Base-by-base conservation (phyloP, 164 flowering plant species). In the Santalum album region DNA sequence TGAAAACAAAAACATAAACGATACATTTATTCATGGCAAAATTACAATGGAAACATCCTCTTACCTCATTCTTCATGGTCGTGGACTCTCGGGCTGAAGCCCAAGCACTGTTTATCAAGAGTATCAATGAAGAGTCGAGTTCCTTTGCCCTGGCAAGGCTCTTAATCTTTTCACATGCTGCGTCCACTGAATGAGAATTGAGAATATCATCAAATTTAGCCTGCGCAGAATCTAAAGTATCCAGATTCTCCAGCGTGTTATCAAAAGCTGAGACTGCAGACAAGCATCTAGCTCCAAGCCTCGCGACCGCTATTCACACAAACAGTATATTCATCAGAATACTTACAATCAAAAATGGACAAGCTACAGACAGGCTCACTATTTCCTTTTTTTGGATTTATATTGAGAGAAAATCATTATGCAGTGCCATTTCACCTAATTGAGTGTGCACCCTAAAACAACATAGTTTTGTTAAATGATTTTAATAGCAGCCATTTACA, bases 91-190 rank as follows among this genome's bases (percentile, higher is more conserved):
- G 88, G 48, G 98, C 96, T 15, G 88, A 68, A 55, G 95, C 92
- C 96, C 96, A 91, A 61, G 96, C 95, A 66, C 83, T 73, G 51
- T 86, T 88, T 62, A 91, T 88, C 75, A 88, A 67, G 32, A 91
- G 65, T 62, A 91, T 76, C 76, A 91, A 70, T 10, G 98, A 87
- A 44, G 98, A 88, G 70, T 88, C 89, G 21, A 88, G 98, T 58
- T 77, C 82, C 59, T 91, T 90, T 29, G 86, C 75, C 74, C 82
- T 90, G 55, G 96, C 91, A 59, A 90, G 78, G 69, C 83, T 78
- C 70, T 74, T 80, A 45, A 90, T 82, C 75, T 87, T 90, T 40
- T 80, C 90, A 74, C 98, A 87, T n/a, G 98, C 98, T 19, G 32
- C 81, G 49, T 83, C 95, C 16, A 87, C 27, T 32, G 98, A 80